These are phyloP conservation scores for Stachybotrys elegans DNA, from an alignment of 2,329 filamentous ascomycete genomes.

Conservation along the genomic window DNA sequence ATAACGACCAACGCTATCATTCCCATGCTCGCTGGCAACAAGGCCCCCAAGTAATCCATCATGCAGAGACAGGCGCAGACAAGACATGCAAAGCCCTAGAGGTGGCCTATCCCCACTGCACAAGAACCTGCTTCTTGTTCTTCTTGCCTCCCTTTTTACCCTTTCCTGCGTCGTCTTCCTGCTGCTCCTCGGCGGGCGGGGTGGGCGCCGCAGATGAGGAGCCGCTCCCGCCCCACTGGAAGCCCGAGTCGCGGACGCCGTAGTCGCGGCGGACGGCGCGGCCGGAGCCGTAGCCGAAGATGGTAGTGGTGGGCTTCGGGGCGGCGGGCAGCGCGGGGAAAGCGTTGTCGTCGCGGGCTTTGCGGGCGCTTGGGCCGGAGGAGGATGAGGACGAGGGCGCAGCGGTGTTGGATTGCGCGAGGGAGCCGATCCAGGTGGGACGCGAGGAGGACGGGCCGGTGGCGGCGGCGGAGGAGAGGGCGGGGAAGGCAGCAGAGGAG, in stretches of 20 bases:
- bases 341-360: conserved; percentile 45
- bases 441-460: conserved; percentile 17
- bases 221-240: conserved; percentile 42
- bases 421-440: conserved; percentile 24
- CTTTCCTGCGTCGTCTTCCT: conserved; percentile 20
- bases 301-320: conserved; percentile 60
- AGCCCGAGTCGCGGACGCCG: conserved; percentile 42
- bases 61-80: too few relatives aligned
- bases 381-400: conserved; percentile 21
- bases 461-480: conserved; percentile 28
- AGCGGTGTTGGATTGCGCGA: conserved; percentile 4
- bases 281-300: conserved; percentile 55
- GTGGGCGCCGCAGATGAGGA: conserved; percentile 18
- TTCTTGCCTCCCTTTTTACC: conserved; percentile 50
- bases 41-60: too few relatives aligned
- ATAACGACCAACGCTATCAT: too few relatives aligned
- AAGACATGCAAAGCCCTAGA: too few relatives aligned
- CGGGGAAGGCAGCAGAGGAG: conserved; percentile 40
- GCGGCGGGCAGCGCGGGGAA: conserved; percentile 83
- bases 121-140: conserved; percentile 56
- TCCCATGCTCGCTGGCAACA: too few relatives aligned
- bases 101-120: conserved; percentile 60
- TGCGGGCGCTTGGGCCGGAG: conserved; percentile 18
- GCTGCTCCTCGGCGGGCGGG: conserved; percentile 18
- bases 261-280: conserved; percentile 49